Percentiles rank a stretch among this genome's conserved stretches.
Conservation (phyloP, 805 yeast genomes). For the Kodamaea restingae region DNA sequence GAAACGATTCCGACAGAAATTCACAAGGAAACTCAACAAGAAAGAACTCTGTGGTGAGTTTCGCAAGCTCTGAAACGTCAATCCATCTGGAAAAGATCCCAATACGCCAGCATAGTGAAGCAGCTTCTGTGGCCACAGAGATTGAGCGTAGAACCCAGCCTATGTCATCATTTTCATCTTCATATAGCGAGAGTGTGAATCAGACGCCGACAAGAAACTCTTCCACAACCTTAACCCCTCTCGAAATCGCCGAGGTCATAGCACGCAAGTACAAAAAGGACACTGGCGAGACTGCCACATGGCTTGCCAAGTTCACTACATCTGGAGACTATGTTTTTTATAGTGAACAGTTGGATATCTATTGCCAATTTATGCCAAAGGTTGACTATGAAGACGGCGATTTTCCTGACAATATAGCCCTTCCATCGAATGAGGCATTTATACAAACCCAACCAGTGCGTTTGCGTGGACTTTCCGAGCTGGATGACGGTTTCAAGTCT, state of each 20-base stretch:
- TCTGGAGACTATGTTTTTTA: constrained; percentile 55
- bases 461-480: background rate
- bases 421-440: constrained; percentile 25
- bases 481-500: background rate
- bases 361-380: constrained; percentile 57
- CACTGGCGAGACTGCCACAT: constrained; percentile 27
- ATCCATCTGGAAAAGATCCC: constrained; percentile 18
- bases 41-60: constrained; percentile 48
- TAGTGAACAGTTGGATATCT: constrained; percentile 56
- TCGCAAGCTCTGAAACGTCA: constrained; percentile 43
- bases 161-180: no score
- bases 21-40: constrained; percentile 35
- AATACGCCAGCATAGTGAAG: constrained; percentile 4
- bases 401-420: constrained; percentile 19
- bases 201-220: background rate
- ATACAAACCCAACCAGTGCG: constrained; percentile 1
- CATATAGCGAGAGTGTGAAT: background rate
- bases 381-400: constrained; percentile 23
- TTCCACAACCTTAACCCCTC: constrained; percentile 10
- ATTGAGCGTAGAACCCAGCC: background rate
- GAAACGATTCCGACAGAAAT: constrained; percentile 28
- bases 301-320: constrained; percentile 61
- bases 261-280: constrained; percentile 20
- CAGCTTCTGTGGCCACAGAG: no score
- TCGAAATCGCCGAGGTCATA: constrained; percentile 23